A percentile compares a stretch with the other conserved stretches of the same genome.
Evolutionary conservation across 2,329 filamentous ascomycete genomes (phyloP).

Genomic region (Venturia oleaginea): DNA sequence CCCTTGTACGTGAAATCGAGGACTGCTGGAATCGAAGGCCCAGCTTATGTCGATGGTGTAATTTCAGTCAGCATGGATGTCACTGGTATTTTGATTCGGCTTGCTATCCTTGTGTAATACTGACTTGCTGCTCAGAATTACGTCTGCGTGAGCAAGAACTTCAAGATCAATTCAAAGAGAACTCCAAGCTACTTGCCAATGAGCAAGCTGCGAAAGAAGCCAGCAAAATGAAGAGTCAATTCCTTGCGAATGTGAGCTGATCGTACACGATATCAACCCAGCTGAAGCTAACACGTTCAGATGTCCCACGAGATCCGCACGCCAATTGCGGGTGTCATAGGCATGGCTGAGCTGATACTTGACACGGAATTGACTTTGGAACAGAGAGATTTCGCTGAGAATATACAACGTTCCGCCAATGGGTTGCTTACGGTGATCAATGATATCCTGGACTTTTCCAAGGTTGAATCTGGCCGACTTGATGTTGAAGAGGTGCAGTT

Average conservation of each 20-base stretch:
- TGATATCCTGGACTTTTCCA: conserved; percentile 84
- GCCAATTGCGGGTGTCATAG: conserved; percentile 71
- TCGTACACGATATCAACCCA: background rate
- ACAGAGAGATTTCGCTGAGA: conserved; percentile 65
- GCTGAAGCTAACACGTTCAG: conserved; percentile 38
- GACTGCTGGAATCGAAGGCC: conserved; percentile 41
- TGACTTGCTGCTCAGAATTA: conserved; percentile 37
- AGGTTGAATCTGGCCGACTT: conserved; percentile 67
- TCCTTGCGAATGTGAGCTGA: conserved; percentile 52
- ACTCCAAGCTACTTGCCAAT: conserved; percentile 61
- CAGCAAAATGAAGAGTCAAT: conserved; percentile 70
- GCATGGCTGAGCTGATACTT: conserved; percentile 66
- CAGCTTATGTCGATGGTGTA: conserved; percentile 56
- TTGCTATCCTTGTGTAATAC: background rate
- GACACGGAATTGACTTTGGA: conserved; percentile 61
- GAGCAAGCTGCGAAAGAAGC: conserved; percentile 73
- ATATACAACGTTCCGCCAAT: conserved; percentile 71
- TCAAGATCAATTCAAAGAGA: conserved; percentile 57
- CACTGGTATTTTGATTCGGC: conserved; percentile 32
- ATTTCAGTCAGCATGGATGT: conserved; percentile 76
- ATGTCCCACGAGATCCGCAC: conserved; percentile 76
- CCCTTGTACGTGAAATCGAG: conserved; percentile 53
- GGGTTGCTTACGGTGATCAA: conserved; percentile 82
- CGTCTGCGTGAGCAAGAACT: conserved; percentile 56
- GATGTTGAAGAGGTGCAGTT: conserved; percentile 78